phyloP scores from a whole-genome alignment of 2,329 filamentous ascomycete genomes.

The Colletotrichum acutatum region DNA sequence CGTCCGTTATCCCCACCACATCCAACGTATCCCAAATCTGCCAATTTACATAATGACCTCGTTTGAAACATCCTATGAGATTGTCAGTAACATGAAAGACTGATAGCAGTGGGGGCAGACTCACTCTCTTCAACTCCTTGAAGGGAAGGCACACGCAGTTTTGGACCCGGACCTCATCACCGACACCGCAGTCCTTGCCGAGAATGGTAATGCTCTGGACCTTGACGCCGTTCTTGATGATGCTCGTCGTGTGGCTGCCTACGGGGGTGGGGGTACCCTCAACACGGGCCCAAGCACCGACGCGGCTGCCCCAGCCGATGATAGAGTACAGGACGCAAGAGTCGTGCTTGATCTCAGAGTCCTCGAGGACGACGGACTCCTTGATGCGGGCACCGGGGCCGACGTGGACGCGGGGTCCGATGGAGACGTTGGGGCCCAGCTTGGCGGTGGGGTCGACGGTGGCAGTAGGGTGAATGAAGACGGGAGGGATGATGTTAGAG shows the following conservation, averaged over 20 bases:
- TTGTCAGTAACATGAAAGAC: conserved; percentile 41
- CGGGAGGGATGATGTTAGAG: conserved; percentile 88
- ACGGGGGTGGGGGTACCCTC: conserved; percentile 93
- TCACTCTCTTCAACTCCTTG: conserved; percentile 96
- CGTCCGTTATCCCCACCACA: conserved; percentile 7
- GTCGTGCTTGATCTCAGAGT: conserved; percentile 95
- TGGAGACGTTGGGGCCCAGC: conserved; percentile 95
- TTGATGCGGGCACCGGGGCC: conserved; percentile 92
- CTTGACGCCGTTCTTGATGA: conserved; percentile 98
- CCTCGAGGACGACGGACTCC: conserved; percentile 95
- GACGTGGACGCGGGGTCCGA: conserved; percentile 87
- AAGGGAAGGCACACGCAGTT: conserved; percentile 98
- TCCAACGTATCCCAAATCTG: background rate
- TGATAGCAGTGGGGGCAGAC: conserved; percentile 46
- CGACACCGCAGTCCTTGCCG: conserved; percentile 94
- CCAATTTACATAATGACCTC: conserved; percentile 87
- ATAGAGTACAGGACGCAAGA: conserved; percentile 96
- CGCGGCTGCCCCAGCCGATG: conserved; percentile 94
- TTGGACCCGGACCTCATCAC: conserved; percentile 94
- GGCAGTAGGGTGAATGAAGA: conserved; percentile 94
- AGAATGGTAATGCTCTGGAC: conserved; percentile 98
- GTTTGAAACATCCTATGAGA: conserved; percentile 80
- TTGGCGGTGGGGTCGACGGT: conserved; percentile 94
- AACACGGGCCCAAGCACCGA: conserved; percentile 98
- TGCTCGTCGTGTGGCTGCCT: conserved; percentile 89